A percentile compares a stretch with the other conserved stretches of the same genome.
Conservation (phyloP, 192 early-diverging fungal genomes). For the Gonapodya sp. region DNA sequence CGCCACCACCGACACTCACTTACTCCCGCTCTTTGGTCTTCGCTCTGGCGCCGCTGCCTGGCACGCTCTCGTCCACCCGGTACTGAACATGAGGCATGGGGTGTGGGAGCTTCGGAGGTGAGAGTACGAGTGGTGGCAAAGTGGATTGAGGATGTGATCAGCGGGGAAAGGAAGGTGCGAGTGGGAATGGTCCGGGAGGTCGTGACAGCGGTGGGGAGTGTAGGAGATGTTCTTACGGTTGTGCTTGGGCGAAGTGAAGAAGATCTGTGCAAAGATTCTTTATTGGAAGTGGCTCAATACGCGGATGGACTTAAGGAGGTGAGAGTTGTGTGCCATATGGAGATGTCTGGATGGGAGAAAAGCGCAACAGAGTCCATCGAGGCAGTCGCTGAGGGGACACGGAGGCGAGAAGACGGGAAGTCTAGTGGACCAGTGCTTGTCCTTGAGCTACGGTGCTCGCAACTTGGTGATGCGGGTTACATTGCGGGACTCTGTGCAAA, state of each 20-base stretch:
- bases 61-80: background rate
- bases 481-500: no score
- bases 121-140: background rate
- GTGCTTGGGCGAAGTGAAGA: background rate
- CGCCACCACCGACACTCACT: background rate
- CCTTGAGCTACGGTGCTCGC: background rate
- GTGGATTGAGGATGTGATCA: background rate
- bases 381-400: background rate
- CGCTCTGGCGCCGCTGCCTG: background rate
- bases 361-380: background rate
- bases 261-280: background rate
- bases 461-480: background rate
- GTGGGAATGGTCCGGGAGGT: background rate
- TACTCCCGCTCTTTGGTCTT: background rate
- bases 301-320: background rate
- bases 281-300: background rate
- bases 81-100: background rate
- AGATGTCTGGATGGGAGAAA: background rate
- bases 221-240: background rate
- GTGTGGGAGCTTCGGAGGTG: background rate
- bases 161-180: background rate
- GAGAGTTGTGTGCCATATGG: background rate
- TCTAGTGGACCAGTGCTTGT: background rate
- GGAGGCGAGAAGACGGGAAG: background rate
- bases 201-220: background rate